These are phyloP conservation scores for Colletotrichum abscissum DNA, from an alignment of 2,329 filamentous ascomycete species.

Conservation along the genomic window DNA sequence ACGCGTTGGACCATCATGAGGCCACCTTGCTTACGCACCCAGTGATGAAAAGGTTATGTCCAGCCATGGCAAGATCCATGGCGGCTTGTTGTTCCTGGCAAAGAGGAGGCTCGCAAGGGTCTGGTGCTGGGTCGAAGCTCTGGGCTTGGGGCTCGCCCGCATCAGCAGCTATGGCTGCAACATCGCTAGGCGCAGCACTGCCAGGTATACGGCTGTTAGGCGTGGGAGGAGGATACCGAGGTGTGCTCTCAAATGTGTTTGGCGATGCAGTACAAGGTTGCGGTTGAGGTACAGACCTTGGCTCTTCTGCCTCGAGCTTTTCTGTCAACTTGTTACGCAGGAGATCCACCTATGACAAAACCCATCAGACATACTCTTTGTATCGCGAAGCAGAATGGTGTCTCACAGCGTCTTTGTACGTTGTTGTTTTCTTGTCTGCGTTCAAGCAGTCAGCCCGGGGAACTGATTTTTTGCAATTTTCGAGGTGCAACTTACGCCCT, in stretches of 20 bases:
- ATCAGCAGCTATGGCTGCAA: not conserved
- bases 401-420: not conserved
- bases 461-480: not conserved
- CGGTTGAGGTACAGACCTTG: not conserved
- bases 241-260: too few species aligned
- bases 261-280: too few species aligned
- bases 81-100: conserved; percentile 7
- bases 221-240: not conserved
- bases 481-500: not conserved
- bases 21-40: conserved; percentile 58
- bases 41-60: conserved; percentile 72
- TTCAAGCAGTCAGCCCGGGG: not conserved
- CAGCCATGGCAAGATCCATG: conserved; percentile 57
- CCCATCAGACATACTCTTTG: not conserved
- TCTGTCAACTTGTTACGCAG: not conserved
- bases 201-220: not conserved
- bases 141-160: too few species aligned
- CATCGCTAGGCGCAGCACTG: not conserved
- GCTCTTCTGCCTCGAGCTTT: not conserved
- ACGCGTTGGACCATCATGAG: too few species aligned
- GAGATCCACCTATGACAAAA: not conserved
- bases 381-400: not conserved
- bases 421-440: not conserved
- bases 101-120: not conserved
- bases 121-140: not conserved